phyloP scores from a whole-genome alignment of 169 alveolate species.

The Eimeria tenella region DNA sequence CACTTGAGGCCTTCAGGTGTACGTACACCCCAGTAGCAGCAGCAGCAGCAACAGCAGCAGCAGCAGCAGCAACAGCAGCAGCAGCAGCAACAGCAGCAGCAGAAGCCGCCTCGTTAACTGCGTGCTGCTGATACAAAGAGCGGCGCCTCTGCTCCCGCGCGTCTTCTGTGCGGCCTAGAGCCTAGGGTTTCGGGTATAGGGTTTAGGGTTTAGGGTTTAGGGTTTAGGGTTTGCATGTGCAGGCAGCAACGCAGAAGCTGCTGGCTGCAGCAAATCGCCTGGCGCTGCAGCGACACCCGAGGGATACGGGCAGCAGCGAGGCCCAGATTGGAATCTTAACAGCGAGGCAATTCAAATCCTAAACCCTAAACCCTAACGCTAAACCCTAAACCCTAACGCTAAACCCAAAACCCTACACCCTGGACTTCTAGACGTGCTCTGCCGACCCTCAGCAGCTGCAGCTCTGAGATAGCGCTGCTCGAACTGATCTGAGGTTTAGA shows the following conservation, averaged over 20 bases:
- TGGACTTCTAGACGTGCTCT: background rate
- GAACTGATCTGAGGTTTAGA: background rate
- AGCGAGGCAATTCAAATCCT: background rate
- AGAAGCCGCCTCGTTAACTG: no score
- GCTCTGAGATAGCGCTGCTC: background rate
- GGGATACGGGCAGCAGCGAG: constrained; percentile 24
- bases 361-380: background rate
- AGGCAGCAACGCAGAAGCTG: constrained; percentile 20
- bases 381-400: constrained; percentile 7
- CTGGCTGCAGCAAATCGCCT: background rate
- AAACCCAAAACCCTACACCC: background rate
- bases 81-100: no score
- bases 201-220: constrained; percentile 17
- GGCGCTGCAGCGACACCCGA: constrained; percentile 27
- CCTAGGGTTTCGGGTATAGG: constrained; percentile 4
- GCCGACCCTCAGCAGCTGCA: background rate
- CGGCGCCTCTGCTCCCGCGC: no score
- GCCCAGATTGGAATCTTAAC: background rate
- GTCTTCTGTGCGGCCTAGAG: background rate
- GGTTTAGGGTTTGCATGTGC: constrained; percentile 4
- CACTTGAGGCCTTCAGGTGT: background rate
- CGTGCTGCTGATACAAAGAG: no score
- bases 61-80: no score
- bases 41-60: no score
- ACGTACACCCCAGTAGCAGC: background rate